phyloP scores from a whole-genome alignment of 2,329 filamentous ascomycete species.

The Sclerotinia sclerotiorum region DNA sequence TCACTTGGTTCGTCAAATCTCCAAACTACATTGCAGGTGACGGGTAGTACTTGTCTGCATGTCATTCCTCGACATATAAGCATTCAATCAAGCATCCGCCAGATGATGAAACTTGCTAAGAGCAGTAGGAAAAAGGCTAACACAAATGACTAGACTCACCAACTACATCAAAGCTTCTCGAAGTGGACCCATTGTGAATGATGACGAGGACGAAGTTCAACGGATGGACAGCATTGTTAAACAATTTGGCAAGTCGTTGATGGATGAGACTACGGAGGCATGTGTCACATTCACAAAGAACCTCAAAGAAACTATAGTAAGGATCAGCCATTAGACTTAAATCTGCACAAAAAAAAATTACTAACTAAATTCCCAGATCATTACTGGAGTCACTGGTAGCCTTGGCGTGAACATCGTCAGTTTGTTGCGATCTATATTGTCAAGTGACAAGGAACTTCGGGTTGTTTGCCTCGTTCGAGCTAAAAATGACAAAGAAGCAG shows the following conservation, averaged over 20 bases:
- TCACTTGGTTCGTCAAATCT: neutral
- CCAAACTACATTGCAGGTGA: neutral
- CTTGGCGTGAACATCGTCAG: conserved; percentile 53
- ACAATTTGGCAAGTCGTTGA: neutral
- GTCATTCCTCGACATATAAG: neutral
- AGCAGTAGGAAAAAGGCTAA: neutral
- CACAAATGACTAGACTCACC: neutral
- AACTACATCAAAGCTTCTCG: conserved; percentile 15
- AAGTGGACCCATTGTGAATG: neutral
- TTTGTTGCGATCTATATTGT: conserved; percentile 37
- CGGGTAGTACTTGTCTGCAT: neutral
- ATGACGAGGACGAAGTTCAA: conserved; percentile 4
- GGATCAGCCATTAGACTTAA: neutral
- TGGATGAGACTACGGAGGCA: neutral
- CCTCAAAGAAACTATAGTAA: conserved; percentile 7
- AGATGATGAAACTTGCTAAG: no score
- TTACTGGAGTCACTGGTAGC: conserved; percentile 52
- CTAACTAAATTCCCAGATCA: conserved; percentile 35
- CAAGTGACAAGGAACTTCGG: conserved; percentile 47
- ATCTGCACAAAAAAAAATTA: neutral
- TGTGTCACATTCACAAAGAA: neutral
- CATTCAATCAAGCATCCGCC: neutral
- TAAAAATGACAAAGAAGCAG: conserved; percentile 44
- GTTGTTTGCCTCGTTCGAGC: conserved; percentile 52
- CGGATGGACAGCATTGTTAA: neutral